Conservation (phyloP, 1,139 yeast species). For the Saccharomyces hybrid region DNA sequence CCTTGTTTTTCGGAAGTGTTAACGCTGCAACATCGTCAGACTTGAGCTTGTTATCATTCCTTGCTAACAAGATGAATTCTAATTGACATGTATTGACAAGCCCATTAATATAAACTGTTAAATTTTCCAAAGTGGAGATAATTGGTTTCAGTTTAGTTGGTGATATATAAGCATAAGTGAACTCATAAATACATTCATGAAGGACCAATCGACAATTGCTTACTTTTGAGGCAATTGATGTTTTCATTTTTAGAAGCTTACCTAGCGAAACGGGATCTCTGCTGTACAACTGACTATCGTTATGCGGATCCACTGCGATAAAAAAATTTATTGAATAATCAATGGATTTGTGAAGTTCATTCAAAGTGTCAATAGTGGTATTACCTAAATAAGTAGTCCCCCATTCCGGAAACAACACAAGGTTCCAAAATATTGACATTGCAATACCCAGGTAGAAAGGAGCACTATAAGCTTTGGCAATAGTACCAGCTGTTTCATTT, state of each 20-base stretch:
- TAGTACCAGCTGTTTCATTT: conserved; percentile 26
- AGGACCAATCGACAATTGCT: conserved; percentile 36
- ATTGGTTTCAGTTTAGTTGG: conserved; percentile 38
- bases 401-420: conserved; percentile 43
- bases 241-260: conserved; percentile 30
- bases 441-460: conserved; percentile 44
- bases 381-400: conserved; percentile 44
- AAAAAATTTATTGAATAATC: conserved; percentile 38
- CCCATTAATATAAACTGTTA: conserved; percentile 36
- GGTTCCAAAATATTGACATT: conserved; percentile 37
- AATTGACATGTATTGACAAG: conserved; percentile 43
- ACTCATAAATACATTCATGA: conserved; percentile 42
- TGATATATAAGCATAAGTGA: conserved; percentile 41
- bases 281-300: conserved; percentile 13
- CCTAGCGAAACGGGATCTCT: conserved; percentile 26
- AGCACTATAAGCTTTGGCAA: conserved; percentile 35
- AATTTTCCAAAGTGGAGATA: conserved; percentile 31
- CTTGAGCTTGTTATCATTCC: conserved; percentile 10
- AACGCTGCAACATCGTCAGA: neutral
- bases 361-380: conserved; percentile 35
- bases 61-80: conserved; percentile 36
- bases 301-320: conserved; percentile 24
- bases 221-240: conserved; percentile 32
- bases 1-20: conserved; percentile 18
- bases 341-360: conserved; percentile 36